Evolutionary conservation across 2,329 filamentous ascomycete species (phyloP).

Genomic region (Fusarium guadeloupense): DNA sequence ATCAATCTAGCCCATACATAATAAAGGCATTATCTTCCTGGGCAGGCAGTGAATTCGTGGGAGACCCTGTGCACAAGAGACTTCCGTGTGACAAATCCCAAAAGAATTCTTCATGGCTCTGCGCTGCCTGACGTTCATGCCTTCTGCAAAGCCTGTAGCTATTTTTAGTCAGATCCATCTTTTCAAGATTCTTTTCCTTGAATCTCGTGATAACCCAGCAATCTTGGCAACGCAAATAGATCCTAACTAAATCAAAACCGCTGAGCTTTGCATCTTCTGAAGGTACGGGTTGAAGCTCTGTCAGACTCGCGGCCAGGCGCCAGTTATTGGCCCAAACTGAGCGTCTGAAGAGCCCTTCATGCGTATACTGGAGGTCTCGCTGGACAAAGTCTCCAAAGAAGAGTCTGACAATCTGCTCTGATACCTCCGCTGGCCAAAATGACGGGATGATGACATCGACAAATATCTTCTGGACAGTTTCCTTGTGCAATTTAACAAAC

Average conservation of each 20-base stretch:
- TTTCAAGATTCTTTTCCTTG: no score
- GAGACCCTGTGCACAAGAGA: not conserved
- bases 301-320: not conserved
- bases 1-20: no score
- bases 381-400: fast-evolving
- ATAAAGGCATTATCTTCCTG: not conserved
- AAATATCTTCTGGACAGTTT: not conserved
- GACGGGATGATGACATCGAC: fast-evolving
- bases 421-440: not conserved
- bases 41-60: not conserved
- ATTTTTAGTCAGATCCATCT: not conserved
- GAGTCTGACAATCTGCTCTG: fast-evolving
- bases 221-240: no score
- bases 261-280: no score
- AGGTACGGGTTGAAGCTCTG: fast-evolving
- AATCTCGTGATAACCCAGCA: no score
- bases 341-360: not conserved
- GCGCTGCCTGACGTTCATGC: not conserved
- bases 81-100: not conserved
- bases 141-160: not conserved
- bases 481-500: not conserved
- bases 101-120: no score
- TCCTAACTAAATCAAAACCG: no score
- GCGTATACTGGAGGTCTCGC: fast-evolving
- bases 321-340: not conserved